Base-by-base conservation (phyloP, 225 moss, liverwort and hornwort genomes). In the Marchantia paleacea region DNA sequence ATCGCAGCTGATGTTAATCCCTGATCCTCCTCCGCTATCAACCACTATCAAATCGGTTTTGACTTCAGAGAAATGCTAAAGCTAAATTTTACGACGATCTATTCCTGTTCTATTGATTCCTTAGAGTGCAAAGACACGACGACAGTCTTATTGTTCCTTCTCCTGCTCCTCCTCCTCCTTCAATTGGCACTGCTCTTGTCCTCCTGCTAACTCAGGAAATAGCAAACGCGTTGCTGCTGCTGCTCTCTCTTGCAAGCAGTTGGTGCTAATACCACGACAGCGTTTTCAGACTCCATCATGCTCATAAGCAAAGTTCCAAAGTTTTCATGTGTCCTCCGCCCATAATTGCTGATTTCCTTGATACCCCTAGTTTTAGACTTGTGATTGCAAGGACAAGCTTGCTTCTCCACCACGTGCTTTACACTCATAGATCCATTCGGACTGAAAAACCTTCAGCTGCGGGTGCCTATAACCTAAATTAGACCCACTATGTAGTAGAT, bases 1-100 rank as follows among this genome's bases (percentile, higher is more conserved):
- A 76, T 76, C 60, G 31, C 31, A 31, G 58, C 58, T 60, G 72
- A 72, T 71, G 73, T 16, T 52, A 25, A 13, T 52, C 39, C 39
- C 39, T 39, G 39, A 39, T 39, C 39, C 39, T 39, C 39, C 39
- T 39, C 2, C 39, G 39, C 39, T 39, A 39, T 39, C 39, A 39
- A 39, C 39, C 39, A 2, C 39, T 39, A 39, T 39, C 39, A 39
- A 62, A 62, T 62, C 24, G 15, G 66, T 66, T 29, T 26, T 29
- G 10, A 66, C 12, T 29, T 29, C 28, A 66, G 19, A 22, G 28
- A 66, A 12, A n/a, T 0, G 11, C 26, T 66, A n/a, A 29, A 66
- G 12, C 66, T 28, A 3, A 29, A 66, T 26, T 66, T 66, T 29
- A 66, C 66, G 13, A 28, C 28, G 12, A 4, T 3, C 26, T 12